A percentile compares a stretch with the other conserved stretches of the same genome.
Evolutionary conservation across 2,329 filamentous ascomycete species (phyloP).

Genomic region (Claviceps paspali): DNA sequence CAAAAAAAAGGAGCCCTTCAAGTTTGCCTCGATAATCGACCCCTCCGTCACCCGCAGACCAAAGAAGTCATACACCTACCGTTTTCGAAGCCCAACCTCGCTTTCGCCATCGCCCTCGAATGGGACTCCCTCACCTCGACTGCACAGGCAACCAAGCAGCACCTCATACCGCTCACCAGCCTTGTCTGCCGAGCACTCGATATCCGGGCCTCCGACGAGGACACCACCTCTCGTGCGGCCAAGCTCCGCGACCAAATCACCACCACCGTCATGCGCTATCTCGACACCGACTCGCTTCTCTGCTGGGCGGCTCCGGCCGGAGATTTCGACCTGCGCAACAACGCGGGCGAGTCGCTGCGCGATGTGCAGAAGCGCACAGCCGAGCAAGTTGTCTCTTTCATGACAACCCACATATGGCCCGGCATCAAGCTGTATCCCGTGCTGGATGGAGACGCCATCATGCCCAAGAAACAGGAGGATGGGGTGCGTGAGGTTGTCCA

Average conservation of each 20-base stretch:
- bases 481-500: constrained; percentile 63
- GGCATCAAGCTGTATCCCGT: constrained; percentile 64
- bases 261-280: constrained; percentile 61
- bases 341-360: constrained; percentile 45
- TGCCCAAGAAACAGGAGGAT: constrained; percentile 58
- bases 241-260: constrained; percentile 50
- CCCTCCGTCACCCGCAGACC: constrained; percentile 61
- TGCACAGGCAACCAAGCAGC: constrained; percentile 69
- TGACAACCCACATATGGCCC: constrained; percentile 66
- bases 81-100: constrained; percentile 61
- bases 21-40: constrained; percentile 62
- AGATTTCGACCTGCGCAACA: constrained; percentile 30
- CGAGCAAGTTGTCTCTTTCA: constrained; percentile 52
- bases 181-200: constrained; percentile 72
- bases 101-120: constrained; percentile 74
- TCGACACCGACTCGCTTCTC: constrained; percentile 81
- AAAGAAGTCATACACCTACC: constrained; percentile 62
- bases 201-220: constrained; percentile 51
- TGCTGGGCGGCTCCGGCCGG: constrained; percentile 60
- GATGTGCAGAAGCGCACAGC: constrained; percentile 57
- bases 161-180: constrained; percentile 82
- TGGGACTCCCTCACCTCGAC: constrained; percentile 78
- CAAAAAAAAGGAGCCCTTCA: constrained; percentile 25
- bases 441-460: constrained; percentile 62
- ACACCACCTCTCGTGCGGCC: constrained; percentile 17